phyloP scores from a whole-genome alignment of 2,329 filamentous ascomycete genomes.

The Talaromyces atroroseus region DNA sequence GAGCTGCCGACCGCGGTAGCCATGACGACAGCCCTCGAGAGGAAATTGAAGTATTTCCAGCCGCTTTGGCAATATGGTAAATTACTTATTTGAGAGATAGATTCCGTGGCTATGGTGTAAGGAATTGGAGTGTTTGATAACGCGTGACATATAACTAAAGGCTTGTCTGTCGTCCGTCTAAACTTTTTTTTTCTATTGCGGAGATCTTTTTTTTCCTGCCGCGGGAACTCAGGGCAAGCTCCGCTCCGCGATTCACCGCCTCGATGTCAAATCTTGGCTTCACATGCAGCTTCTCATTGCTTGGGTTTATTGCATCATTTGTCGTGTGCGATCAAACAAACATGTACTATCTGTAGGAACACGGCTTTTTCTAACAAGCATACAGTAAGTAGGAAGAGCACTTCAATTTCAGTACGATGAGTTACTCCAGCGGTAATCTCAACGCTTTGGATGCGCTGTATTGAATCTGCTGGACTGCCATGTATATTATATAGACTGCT shows the following conservation, averaged over 20 bases:
- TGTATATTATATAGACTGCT: too few species aligned
- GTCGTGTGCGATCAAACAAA: too few species aligned
- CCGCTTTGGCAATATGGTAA: not conserved
- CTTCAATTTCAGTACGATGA: too few species aligned
- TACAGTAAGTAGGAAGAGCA: too few species aligned
- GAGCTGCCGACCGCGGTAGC: conserved; percentile 5
- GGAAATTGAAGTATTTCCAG: not conserved
- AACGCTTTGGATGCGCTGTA: not conserved
- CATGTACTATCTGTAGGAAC: too few species aligned
- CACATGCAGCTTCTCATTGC: not conserved
- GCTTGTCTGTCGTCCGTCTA: not conserved
- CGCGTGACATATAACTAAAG: not conserved
- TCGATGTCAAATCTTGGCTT: not conserved
- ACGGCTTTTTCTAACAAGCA: too few species aligned
- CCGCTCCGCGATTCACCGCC: conserved; percentile 12
- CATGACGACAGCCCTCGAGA: conserved; percentile 5
- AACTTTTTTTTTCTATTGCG: conserved; percentile 8
- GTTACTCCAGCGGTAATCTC: not conserved
- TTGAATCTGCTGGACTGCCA: not conserved
- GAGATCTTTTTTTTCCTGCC: conserved; percentile 18
- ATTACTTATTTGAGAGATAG: too few species aligned
- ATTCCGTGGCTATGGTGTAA: not conserved
- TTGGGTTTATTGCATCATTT: too few species aligned
- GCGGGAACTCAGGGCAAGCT: not conserved
- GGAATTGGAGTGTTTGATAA: not conserved